Conservation (phyloP, 2,329 filamentous ascomycete species). For the Aspergillus sp. region DNA sequence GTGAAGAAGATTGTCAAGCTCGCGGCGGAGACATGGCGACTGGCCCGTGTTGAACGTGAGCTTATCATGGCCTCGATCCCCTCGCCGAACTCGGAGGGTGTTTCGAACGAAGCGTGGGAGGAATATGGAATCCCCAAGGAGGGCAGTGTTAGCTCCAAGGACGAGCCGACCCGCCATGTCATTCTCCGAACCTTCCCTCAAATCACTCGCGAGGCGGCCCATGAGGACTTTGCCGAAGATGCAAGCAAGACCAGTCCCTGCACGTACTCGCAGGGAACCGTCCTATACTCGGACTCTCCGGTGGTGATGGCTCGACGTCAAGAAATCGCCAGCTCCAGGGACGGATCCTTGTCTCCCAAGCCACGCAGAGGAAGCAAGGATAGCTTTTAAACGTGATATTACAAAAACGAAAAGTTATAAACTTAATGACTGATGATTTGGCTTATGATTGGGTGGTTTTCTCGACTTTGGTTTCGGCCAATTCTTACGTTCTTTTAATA, state of each 20-base stretch:
- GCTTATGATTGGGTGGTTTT: too few relatives aligned
- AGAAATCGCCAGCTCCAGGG: slow-evolving; percentile 26
- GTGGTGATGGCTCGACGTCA: slow-evolving; percentile 34
- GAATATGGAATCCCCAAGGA: slow-evolving; percentile 27
- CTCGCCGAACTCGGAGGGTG: slow-evolving; percentile 29
- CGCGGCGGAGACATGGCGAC: slow-evolving; percentile 55
- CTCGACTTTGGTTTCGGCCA: too few relatives aligned
- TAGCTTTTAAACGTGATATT: too few relatives aligned
- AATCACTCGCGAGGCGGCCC: slow-evolving; percentile 48
- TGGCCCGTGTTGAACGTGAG: slow-evolving; percentile 53
- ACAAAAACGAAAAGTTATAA: too few relatives aligned
- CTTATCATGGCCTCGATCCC: slow-evolving; percentile 51
- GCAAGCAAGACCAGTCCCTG: slow-evolving; percentile 39
- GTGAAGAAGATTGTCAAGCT: slow-evolving; percentile 54
- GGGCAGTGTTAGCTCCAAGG: slow-evolving; percentile 6
- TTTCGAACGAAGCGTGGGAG: slow-evolving; percentile 31
- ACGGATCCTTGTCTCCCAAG: too few relatives aligned
- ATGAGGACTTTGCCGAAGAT: slow-evolving; percentile 44
- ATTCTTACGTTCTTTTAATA: too few relatives aligned
- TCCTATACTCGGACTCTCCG: slow-evolving; percentile 47
- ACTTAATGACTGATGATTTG: too few relatives aligned
- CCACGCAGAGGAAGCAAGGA: too few relatives aligned
- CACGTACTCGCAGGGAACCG: slow-evolving; percentile 46
- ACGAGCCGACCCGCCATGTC: slow-evolving; percentile 34
- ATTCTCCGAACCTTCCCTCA: slow-evolving; percentile 50